phyloP scores from a whole-genome alignment of 192 early-diverging fungal species.

The Dimargaris xerosporica region DNA sequence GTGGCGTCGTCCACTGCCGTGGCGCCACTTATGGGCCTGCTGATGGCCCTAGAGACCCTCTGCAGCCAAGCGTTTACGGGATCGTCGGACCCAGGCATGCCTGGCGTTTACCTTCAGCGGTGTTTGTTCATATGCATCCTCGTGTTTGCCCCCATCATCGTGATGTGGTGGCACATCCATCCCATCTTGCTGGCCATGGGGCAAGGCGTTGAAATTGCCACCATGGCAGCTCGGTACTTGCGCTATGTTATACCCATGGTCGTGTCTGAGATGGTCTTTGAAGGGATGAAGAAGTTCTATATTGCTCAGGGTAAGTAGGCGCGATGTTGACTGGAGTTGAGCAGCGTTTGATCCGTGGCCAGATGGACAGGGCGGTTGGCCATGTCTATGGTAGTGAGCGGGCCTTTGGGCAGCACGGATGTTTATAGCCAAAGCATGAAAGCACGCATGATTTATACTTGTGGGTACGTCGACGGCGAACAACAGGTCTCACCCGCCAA shows the following conservation, averaged over 20 bases:
- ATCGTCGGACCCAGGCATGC: conserved; percentile 27
- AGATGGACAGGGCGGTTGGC: no score
- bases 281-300: conserved; percentile 55
- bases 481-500: background rate
- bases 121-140: conserved; percentile 48
- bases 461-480: no score
- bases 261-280: conserved; percentile 45
- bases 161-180: conserved; percentile 50
- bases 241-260: conserved; percentile 32
- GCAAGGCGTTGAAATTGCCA: conserved; percentile 48
- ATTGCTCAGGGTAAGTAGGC: conserved; percentile 45
- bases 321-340: no score
- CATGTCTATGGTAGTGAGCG: no score
- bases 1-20: background rate
- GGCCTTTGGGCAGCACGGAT: no score
- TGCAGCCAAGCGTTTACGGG: conserved; percentile 42
- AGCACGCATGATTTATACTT: no score
- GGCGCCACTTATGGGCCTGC: conserved; percentile 37
- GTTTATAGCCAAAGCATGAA: no score
- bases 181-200: conserved; percentile 39
- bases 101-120: conserved; percentile 47
- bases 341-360: no score
- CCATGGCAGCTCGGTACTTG: background rate
- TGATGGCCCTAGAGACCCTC: conserved; percentile 47
- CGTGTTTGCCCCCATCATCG: conserved; percentile 47